Evolutionary conservation across 139 green algal species (phyloP).

Genomic region (Chlamydomonas eustigma): DNA sequence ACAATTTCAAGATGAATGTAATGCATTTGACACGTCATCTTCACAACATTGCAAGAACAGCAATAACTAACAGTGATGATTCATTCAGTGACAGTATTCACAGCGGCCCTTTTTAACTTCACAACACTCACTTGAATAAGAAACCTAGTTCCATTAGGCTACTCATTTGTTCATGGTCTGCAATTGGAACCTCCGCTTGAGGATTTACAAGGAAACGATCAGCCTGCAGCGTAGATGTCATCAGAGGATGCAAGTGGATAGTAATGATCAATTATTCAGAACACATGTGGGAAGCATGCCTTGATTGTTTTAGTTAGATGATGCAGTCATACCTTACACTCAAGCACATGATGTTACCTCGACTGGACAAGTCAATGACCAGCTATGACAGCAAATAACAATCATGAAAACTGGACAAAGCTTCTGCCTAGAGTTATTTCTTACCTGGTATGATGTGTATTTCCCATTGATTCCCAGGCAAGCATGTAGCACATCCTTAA

Average conservation of each 20-base stretch:
- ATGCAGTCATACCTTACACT: too few species aligned
- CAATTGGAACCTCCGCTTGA: slow-evolving; percentile 16
- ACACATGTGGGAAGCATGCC: too few species aligned
- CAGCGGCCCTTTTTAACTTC: too few species aligned
- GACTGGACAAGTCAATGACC: background rate
- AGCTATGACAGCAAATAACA: background rate
- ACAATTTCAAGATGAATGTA: too few species aligned
- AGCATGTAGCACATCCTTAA: slow-evolving; percentile 77
- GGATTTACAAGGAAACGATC: slow-evolving; percentile 17
- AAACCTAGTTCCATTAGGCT: slow-evolving; percentile 68
- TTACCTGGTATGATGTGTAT: slow-evolving; percentile 15
- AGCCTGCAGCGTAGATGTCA: too few species aligned
- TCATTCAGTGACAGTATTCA: too few species aligned
- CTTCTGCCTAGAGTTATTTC: background rate
- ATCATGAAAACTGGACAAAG: background rate
- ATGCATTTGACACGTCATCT: too few species aligned
- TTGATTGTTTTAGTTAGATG: too few species aligned
- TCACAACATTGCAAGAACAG: too few species aligned
- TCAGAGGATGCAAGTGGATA: too few species aligned
- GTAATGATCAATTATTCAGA: too few species aligned
- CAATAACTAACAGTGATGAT: too few species aligned
- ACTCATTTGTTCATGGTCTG: slow-evolving; percentile 32
- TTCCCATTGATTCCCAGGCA: slow-evolving; percentile 74
- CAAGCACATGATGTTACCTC: background rate
- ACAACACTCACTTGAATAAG: slow-evolving; percentile 55